Evolutionary conservation across 257 asterid species (phyloP), one percentile per base, ranked within the genome.

Genomic region (Agastache rugosa): DNA sequence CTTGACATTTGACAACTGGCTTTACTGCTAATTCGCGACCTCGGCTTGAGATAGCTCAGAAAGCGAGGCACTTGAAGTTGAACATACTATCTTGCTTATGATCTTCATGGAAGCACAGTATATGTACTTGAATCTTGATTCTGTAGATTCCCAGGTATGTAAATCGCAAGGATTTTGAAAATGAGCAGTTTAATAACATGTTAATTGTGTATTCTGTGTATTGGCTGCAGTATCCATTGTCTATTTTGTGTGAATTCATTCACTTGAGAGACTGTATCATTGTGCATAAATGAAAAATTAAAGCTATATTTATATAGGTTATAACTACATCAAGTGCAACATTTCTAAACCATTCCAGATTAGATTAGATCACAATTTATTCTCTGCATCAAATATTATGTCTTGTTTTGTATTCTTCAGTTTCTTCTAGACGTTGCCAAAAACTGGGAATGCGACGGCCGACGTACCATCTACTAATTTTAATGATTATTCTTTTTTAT

Each of bases 21-120:
- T 39, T 66, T n/a, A n/a, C 63, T 8, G 23, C 58, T n/a, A 53
- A 72, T 42, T 66, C 25, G 42, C 29, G 1, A 41, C 2, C 50
- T 31, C 20, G 48, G 65, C 17, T 56, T 41, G 9, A 29, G 58
- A 6, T 41, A 15, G 31, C 50, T 42, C 54, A 1, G 37, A 74
- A 22, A 17, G 25, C n/a, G 27, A 67, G 75, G 47, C 5, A n/a
- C 55, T 34, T 67, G 44, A 61, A 69, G 12, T 60, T 70, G 54
- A 63, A 20, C 11, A 48, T 17, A 51, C 17, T 47, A 69, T 56
- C 59, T 76, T 11, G 23, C 9, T 67, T 20, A 17, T 58, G 79
- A 47, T 59, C 69, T 68, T 61, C 25, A 34, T 3, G 44, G n/a
- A 56, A 27, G 47, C 5, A 14, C 35, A 45, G 69, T 17, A 59